Conservation (phyloP, 1,284 basidiomycete species). For the Ceratobasidium theobromae region DNA sequence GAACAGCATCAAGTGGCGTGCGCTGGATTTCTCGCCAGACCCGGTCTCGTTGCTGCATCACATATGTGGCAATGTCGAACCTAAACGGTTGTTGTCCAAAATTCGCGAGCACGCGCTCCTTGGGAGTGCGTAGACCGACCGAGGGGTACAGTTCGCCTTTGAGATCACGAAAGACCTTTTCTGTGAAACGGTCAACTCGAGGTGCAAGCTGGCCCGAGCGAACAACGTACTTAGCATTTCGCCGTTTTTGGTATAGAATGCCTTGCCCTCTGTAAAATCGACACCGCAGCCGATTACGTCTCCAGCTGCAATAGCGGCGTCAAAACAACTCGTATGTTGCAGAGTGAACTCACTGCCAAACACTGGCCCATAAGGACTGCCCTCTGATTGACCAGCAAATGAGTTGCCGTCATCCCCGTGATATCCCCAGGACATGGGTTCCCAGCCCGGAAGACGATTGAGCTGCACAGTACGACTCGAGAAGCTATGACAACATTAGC, state of each 20-base stretch:
- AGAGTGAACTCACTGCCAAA: slow-evolving; percentile 62
- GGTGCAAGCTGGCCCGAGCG: not conserved
- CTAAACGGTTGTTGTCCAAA: slow-evolving; percentile 83
- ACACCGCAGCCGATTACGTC: slow-evolving; percentile 89
- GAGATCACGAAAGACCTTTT: slow-evolving; percentile 69
- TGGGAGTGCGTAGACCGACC: slow-evolving; percentile 78
- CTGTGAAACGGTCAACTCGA: slow-evolving; percentile 40
- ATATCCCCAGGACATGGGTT: slow-evolving; percentile 87
- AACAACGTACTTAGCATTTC: slow-evolving; percentile 62
- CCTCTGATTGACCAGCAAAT: slow-evolving; percentile 72
- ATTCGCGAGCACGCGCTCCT: slow-evolving; percentile 76
- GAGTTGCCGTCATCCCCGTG: slow-evolving; percentile 88
- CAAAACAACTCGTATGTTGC: slow-evolving; percentile 28
- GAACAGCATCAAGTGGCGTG: slow-evolving; percentile 48
- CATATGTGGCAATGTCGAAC: slow-evolving; percentile 84
- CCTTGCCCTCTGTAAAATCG: slow-evolving; percentile 74
- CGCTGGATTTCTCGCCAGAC: slow-evolving; percentile 64
- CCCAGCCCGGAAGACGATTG: slow-evolving; percentile 85
- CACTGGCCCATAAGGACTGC: slow-evolving; percentile 70
- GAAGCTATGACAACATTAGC: slow-evolving; percentile 44
- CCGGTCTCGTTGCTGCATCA: slow-evolving; percentile 61
- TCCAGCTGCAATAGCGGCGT: slow-evolving; percentile 53
- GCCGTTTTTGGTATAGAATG: slow-evolving; percentile 92
- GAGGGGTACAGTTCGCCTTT: slow-evolving; percentile 68
- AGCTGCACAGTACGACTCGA: slow-evolving; percentile 57